Base-by-base conservation (phyloP, 2,329 filamentous ascomycete species). In the Fusarium longipes region DNA sequence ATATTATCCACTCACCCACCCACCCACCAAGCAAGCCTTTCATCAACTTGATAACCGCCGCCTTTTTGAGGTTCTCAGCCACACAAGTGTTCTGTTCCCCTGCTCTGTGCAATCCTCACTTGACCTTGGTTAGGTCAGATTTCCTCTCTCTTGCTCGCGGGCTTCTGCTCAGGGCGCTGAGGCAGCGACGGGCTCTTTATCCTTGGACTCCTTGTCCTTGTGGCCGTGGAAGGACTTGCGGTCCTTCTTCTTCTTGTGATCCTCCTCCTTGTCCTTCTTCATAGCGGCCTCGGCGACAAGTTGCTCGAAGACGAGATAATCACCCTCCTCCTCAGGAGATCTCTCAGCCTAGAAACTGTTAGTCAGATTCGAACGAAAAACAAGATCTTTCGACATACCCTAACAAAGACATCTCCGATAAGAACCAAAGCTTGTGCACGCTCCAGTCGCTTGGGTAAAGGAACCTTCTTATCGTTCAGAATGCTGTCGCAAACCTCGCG, bases 251-350 rank as follows among this genome's bases (percentile, higher is more conserved):
- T 81, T 81, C 78, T 88, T 88, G 76, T 84, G 83, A 77, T 93
- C 91, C 57, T 92, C 88, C 74, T 63, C 60, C 35, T 63, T 63
- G 8, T 95, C 91, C 81, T 97, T 97, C 86, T 98, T 98, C 53
- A 93, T 91, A 57, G 94, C 93, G 6, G 95, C 95, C 77, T 99
- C 96, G 49, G 96, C 94, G 79, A 99, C 97, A 56, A 99, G 89
- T 80, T 98, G 93, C 79, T 99, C 96, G 72, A 99, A 99, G 17
- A 95, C 94, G 88, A 99, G 96, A 81, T 97, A 98, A 75, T 98
- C 96, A 68, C 96, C 95, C 80, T 99, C 96, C 82, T 99, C 96
- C 68, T 99, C 96, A 39, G 95, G 91, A 54, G 95, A 91, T 65
- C 96, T 90, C 78, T 91, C 87, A 38, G 95, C 93, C 94, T 97